Base-by-base conservation (phyloP, 2,329 filamentous ascomycete species). In the Claviceps cyperi region DNA sequence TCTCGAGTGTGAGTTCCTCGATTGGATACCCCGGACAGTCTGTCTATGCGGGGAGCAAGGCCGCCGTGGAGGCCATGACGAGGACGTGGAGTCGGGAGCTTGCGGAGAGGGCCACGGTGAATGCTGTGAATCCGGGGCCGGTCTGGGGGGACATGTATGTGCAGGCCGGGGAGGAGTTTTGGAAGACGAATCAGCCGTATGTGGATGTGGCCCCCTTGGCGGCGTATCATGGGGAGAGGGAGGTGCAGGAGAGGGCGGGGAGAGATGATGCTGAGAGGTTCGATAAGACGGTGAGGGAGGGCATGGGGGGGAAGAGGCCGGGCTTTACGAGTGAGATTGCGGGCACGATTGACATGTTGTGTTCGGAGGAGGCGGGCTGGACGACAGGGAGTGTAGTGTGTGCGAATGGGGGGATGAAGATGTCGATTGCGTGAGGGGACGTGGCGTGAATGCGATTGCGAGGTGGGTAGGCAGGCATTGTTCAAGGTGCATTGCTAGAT, bases 381-480 rank as follows among this genome's bases (percentile, higher is more conserved):
- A 81, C 78, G 51, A 86, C 83, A 1, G 83, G 83, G 4, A 82
- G 77, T 59, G 76, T 85, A 35, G 72, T 86, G n/a, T 84, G 79
- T 64, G 81, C 81, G 14, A 86, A 86, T 57, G 83, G 83, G 3
- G 67, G 68, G 9, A 67, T 67, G 63, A 66, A 62, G 56, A 67
- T 67, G 63, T 62, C 61, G 19, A 63, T 64, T 53, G 63, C 64
- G 14, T 66, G 28, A 32, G 24, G 22, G 8, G 28, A 9, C 2
- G 3, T 32, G 28, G 28, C 9, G 28, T 32, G 28, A 11, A 11
- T 32, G 28, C 9, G 3, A 11, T 32, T 32, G 28, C 9, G 28
- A 11, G 28, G 28, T 32, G 11, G 8, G 3, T 3, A 9, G 24
- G 8, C 28, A 4, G 28, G 9, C 9, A 32, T 32, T 32, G 9